Evolutionary conservation across 164 flowering plant species (phyloP).

Genomic region (Chimonanthus salicifolius): DNA sequence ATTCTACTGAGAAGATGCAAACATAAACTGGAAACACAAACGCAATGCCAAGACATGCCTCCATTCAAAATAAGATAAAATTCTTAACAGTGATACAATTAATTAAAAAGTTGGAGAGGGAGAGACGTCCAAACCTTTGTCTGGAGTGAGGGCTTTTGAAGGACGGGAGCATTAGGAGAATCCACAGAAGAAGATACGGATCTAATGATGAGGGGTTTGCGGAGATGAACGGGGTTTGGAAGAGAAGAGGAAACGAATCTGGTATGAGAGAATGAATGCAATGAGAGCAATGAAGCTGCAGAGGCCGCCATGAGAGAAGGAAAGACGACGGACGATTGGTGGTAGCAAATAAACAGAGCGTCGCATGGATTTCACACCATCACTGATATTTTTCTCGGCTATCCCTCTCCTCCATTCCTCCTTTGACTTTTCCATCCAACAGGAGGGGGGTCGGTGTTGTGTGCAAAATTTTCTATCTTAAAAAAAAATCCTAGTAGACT

Average conservation of each 20-base stretch:
- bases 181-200: conserved; percentile 20
- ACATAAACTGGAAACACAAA: neutral
- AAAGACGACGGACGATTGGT: neutral
- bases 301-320: neutral
- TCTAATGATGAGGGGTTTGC: conserved; percentile 15
- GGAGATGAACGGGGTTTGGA: conserved; percentile 1
- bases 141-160: conserved; percentile 20
- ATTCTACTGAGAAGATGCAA: neutral
- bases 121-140: conserved; percentile 26
- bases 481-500: no score
- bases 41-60: neutral
- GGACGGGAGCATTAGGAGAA: conserved; percentile 11
- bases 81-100: neutral
- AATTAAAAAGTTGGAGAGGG: neutral
- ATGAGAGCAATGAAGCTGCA: neutral
- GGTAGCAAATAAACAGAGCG: no score
- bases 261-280: neutral
- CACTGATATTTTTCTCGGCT: no score
- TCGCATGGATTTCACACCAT: no score
- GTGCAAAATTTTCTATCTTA: no score
- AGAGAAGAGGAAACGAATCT: conserved; percentile 6
- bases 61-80: neutral
- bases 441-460: no score
- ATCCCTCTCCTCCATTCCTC: no score
- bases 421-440: no score